Conservation (phyloP, 768 basidiomycete genomes). For the Phylloporus sp. region DNA sequence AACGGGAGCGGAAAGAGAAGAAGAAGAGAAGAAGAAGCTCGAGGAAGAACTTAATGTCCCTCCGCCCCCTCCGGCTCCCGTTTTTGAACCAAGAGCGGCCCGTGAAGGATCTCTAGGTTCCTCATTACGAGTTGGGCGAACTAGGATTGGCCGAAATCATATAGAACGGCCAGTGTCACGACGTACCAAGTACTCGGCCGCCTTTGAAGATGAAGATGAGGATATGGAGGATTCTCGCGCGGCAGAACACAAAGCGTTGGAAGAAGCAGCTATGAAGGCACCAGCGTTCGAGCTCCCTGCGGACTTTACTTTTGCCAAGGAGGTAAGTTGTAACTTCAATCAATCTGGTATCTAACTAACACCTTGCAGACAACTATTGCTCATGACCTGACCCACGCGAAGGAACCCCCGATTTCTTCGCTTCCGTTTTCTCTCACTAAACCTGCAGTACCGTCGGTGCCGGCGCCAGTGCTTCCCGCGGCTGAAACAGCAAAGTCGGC, state of each 20-base stretch:
- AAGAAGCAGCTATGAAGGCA: conserved; percentile 50
- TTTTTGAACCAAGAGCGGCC: conserved; percentile 17
- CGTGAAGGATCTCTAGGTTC: conserved; percentile 33
- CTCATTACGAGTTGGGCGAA: conserved; percentile 63
- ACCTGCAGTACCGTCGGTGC: conserved; percentile 13
- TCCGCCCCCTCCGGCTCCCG: conserved; percentile 14
- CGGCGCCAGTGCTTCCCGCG: conserved; percentile 9
- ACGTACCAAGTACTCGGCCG: conserved; percentile 62
- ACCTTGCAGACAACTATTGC: conserved; percentile 31
- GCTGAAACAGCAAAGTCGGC: conserved; percentile 15
- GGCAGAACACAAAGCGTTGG: conserved; percentile 43
- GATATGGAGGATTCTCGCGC: conserved; percentile 37
- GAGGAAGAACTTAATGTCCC: conserved; percentile 18
- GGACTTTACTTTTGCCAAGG: conserved; percentile 65
- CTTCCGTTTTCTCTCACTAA: conserved; percentile 64
- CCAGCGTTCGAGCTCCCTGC: conserved; percentile 57
- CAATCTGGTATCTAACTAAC: conserved; percentile 1
- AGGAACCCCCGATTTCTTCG: conserved; percentile 61
- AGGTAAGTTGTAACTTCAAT: conserved; percentile 35
- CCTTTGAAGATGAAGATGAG: conserved; percentile 48
- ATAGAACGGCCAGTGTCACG: conserved; percentile 50
- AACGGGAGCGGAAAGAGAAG: conserved; percentile 34
- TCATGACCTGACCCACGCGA: conserved; percentile 41
- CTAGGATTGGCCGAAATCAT: conserved; percentile 52
- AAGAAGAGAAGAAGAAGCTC: conserved; percentile 21